Evolutionary conservation across 495 filamentous ascomycete species (phyloP), one percentile per base, ranked within the genome.

Genomic region (Trichoderma parareesei): DNA sequence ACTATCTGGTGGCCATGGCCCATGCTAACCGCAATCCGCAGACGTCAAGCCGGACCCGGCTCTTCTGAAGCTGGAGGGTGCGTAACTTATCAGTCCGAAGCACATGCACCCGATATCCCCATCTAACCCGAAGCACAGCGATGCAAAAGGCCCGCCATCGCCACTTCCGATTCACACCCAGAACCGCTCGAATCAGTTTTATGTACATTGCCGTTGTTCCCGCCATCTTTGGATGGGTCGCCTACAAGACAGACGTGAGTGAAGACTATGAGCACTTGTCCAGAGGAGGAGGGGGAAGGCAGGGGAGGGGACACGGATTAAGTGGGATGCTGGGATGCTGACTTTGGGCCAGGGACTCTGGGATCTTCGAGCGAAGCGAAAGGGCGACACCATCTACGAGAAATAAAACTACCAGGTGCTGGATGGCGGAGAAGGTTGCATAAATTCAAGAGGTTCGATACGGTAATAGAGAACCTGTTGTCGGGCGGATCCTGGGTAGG

Each of bases 131-230:
- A 10, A 11, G 20, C 38, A 71, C 71, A 98, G 94, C 89, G 72
- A 89, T 97, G 86, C 84, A 81, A 69, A 74, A 79, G 68, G 92
- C 95, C 80, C 90, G 94, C 61, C 88, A 92, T 85, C 93, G 90
- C 78, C 96, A 92, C 85, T 98, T 97, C 84, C 85, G 90, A 71
- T 98, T 90, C 90, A 97, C 88, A 14, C 82, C 85, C 35, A 82
- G 90, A 68, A 94, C 92, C 55, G 91, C 90, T 35, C 85, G 85
- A 81, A 67, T 96, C 67, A 88, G 86, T 4, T 84, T 97, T 70
- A 72, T 86, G 41, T 97, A 91, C 76, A 81, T 88, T 64, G 76
- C 85, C 37, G 76, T 84, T 43, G 82, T 97, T 33, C 94, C 94
- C 6, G 72, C 75, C 40, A 75, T 87, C 42, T 48, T 96, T 63